These are phyloP conservation scores for Suillus paluster DNA, from an alignment of 768 basidiomycete genomes.

Conservation along the genomic window DNA sequence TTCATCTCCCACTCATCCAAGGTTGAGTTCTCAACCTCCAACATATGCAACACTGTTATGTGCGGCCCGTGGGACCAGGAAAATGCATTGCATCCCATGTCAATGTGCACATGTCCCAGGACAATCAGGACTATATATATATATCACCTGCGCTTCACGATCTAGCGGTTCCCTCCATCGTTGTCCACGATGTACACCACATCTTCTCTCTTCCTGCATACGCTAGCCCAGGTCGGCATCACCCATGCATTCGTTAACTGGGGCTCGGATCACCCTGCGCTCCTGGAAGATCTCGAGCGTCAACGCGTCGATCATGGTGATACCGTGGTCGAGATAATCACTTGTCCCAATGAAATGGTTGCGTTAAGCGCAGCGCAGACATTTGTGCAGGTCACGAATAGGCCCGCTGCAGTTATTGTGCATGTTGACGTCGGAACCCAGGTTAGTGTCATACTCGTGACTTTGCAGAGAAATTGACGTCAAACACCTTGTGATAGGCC, in stretches of 20 bases:
- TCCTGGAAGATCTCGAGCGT: conserved; percentile 70
- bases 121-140: not conserved
- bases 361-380: conserved; percentile 75
- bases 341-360: conserved; percentile 79
- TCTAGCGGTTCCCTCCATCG: not conserved
- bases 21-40: not conserved
- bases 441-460: conserved; percentile 34
- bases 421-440: conserved; percentile 78
- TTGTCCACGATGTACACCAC: conserved; percentile 51
- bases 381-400: conserved; percentile 66
- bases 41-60: not conserved
- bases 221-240: conserved; percentile 59
- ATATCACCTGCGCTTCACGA: not conserved
- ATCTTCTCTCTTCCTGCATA: conserved; percentile 63
- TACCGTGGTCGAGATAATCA: conserved; percentile 57
- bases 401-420: conserved; percentile 72
- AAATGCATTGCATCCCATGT: conserved; percentile 1
- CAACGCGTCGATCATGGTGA: conserved; percentile 45
- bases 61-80: conserved; percentile 2
- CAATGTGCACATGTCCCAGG: not conserved
- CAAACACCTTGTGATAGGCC: conserved; percentile 41
- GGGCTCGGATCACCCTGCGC: conserved; percentile 76
- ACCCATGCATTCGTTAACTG: conserved; percentile 77
- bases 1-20: conserved; percentile 1
- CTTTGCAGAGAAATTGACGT: not conserved